These are phyloP conservation scores for Leucogyrophana mollusca DNA, from an alignment of 768 basidiomycete species.

Conservation along the genomic window DNA sequence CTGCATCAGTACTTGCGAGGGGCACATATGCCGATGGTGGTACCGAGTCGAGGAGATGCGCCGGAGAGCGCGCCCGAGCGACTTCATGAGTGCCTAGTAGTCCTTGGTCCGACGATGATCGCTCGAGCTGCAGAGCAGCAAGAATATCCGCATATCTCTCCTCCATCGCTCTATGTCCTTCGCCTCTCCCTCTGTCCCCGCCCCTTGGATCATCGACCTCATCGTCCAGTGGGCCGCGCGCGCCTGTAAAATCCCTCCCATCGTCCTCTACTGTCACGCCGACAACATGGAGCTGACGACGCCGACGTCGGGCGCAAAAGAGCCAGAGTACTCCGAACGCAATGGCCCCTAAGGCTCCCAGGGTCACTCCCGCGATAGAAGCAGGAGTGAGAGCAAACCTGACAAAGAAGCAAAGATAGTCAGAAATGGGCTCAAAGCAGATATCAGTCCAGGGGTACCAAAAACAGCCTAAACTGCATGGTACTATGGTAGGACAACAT, in stretches of 20 bases:
- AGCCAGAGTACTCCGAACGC: constrained; percentile 29
- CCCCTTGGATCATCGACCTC: constrained; percentile 15
- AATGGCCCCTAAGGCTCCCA: constrained; percentile 25
- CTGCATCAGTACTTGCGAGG: not conserved
- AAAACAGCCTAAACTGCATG: constrained; percentile 4
- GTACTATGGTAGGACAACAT: constrained; percentile 4
- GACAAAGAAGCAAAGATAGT: too few species aligned
- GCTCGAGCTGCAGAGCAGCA: constrained; percentile 18
- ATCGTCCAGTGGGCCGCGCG: constrained; percentile 18
- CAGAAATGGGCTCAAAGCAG: too few species aligned
- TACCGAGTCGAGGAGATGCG: constrained; percentile 14
- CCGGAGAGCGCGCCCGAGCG: constrained; percentile 19
- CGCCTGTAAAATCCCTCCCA: constrained; percentile 1
- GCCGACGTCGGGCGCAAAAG: constrained; percentile 30
- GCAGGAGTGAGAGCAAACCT: constrained; percentile 17
- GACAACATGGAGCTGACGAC: constrained; percentile 19
- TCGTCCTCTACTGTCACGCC: constrained; percentile 5
- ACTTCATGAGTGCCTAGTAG: too few species aligned
- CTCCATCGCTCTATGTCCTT: constrained; percentile 9
- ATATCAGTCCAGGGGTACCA: too few species aligned
- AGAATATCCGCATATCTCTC: constrained; percentile 28
- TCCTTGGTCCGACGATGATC: too few species aligned
- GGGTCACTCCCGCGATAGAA: constrained; percentile 18
- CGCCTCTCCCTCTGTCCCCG: too few species aligned
- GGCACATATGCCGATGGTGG: constrained; percentile 24